Evolutionary conservation across 1,139 yeast genomes (phyloP).

Genomic region (Suhomyces maxii): DNA sequence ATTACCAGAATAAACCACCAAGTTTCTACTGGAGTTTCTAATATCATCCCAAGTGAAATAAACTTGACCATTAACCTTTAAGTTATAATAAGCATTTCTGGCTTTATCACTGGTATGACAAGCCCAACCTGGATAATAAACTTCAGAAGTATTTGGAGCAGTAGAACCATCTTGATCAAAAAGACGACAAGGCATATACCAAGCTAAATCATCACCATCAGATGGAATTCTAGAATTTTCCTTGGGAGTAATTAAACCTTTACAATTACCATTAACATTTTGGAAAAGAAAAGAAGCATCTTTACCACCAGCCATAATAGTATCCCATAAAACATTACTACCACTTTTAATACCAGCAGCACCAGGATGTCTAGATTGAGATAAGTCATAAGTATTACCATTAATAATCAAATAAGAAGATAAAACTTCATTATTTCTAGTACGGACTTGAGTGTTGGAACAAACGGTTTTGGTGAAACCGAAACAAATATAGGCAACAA

Average conservation of each 20-base stretch:
- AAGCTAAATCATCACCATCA: slow-evolving; percentile 67
- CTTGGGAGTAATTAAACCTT: slow-evolving; percentile 74
- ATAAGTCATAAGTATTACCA: slow-evolving; percentile 77
- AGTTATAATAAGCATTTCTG: slow-evolving; percentile 63
- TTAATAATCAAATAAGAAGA: slow-evolving; percentile 70
- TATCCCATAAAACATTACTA: slow-evolving; percentile 76
- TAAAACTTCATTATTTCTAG: slow-evolving; percentile 58
- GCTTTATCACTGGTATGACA: slow-evolving; percentile 81
- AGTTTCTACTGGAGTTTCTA: slow-evolving; percentile 64
- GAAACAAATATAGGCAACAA: slow-evolving; percentile 84
- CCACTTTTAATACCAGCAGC: slow-evolving; percentile 75
- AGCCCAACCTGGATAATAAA: slow-evolving; percentile 79
- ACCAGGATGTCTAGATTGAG: slow-evolving; percentile 71
- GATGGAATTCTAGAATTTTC: slow-evolving; percentile 70
- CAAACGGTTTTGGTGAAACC: slow-evolving; percentile 92
- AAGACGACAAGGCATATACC: slow-evolving; percentile 94
- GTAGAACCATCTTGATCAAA: slow-evolving; percentile 71
- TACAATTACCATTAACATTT: slow-evolving; percentile 93
- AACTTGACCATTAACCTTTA: slow-evolving; percentile 69
- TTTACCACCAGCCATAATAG: slow-evolving; percentile 82
- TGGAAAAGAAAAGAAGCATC: slow-evolving; percentile 91
- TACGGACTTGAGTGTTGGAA: slow-evolving; percentile 42
- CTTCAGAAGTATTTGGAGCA: slow-evolving; percentile 57
- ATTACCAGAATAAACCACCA: slow-evolving; percentile 84
- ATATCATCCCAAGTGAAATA: slow-evolving; percentile 91